A percentile compares a stretch with the other conserved stretches of the same genome.
phyloP scores from a whole-genome alignment of 345 rosid species.

The Acer negundo region DNA sequence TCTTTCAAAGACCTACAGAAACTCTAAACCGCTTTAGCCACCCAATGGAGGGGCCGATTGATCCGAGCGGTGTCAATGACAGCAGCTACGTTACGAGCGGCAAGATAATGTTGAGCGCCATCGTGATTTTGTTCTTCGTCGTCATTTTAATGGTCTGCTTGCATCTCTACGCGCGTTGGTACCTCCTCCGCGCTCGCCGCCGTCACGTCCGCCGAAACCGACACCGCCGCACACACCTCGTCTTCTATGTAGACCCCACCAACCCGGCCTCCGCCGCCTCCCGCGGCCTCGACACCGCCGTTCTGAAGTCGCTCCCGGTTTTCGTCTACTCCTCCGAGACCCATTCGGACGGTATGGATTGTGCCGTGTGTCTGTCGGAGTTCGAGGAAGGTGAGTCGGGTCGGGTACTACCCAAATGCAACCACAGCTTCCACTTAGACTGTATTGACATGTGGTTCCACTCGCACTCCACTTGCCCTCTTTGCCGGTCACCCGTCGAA shows the following conservation, averaged over 20 bases:
- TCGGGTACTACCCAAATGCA: constrained; percentile 77
- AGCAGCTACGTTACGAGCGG: constrained; percentile 61
- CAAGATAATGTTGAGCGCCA: constrained; percentile 67
- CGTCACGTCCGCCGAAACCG: constrained; percentile 47
- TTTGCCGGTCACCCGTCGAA: constrained; percentile 82
- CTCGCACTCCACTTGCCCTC: constrained; percentile 89
- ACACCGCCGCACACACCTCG: constrained; percentile 47
- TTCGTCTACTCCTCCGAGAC: constrained; percentile 52
- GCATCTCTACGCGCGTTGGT: constrained; percentile 95
- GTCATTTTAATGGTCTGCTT: constrained; percentile 61
- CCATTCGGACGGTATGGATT: constrained; percentile 53
- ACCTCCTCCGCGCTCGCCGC: constrained; percentile 62
- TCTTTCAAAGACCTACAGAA: neutral
- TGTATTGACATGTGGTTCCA: constrained; percentile 99
- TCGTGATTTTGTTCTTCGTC: constrained; percentile 69
- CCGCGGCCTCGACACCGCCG: constrained; percentile 61
- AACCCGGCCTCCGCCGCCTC: constrained; percentile 20
- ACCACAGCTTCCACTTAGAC: constrained; percentile 76
- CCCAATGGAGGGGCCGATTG: neutral
- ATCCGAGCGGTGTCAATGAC: neutral
- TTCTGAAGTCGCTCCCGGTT: constrained; percentile 66
- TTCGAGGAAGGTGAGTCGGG: constrained; percentile 80
- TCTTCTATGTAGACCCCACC: constrained; percentile 51
- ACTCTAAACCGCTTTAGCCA: neutral
- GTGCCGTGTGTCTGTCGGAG: constrained; percentile 87